Percentiles rank a stretch among this genome's conserved stretches.
Evolutionary conservation across 2,329 filamentous ascomycete genomes (phyloP).

Genomic region (Cercospora zeae-maydis): DNA sequence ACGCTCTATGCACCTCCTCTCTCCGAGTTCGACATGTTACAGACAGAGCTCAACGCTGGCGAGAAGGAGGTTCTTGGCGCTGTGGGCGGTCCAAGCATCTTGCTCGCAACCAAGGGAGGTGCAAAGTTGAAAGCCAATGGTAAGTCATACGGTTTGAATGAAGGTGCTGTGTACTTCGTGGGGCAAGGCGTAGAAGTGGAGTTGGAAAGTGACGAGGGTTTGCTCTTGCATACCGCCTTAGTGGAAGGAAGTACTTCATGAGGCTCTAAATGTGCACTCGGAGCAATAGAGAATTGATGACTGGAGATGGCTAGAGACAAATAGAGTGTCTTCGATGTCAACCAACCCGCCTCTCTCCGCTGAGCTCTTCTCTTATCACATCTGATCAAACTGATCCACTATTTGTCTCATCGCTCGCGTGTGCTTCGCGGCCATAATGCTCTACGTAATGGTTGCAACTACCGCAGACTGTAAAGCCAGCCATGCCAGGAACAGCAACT

Average conservation of each 20-base stretch:
- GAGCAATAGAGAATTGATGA: background rate
- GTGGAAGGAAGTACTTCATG: slow-evolving; percentile 35
- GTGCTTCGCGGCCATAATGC: slow-evolving; percentile 4
- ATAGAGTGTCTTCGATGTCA: too few species aligned
- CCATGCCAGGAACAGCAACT: background rate
- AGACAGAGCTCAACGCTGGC: slow-evolving; percentile 53
- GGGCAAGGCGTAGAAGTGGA: slow-evolving; percentile 54
- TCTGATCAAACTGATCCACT: background rate
- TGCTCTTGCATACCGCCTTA: slow-evolving; percentile 51
- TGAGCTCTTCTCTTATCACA: background rate
- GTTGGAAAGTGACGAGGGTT: slow-evolving; percentile 40
- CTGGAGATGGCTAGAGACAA: too few species aligned
- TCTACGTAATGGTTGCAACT: background rate
- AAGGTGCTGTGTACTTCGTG: slow-evolving; percentile 66
- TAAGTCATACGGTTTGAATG: slow-evolving; percentile 52
- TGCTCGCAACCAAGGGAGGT: slow-evolving; percentile 59
- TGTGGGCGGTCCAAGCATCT: slow-evolving; percentile 59
- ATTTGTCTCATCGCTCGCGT: slow-evolving; percentile 2
- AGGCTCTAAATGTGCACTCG: background rate
- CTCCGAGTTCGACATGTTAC: slow-evolving; percentile 68
- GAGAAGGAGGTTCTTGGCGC: slow-evolving; percentile 57
- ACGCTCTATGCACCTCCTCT: slow-evolving; percentile 63
- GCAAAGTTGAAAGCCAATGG: slow-evolving; percentile 56
- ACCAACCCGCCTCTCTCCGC: background rate
- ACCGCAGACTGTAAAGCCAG: background rate